Evolutionary conservation across 495 filamentous ascomycete species (phyloP), one percentile per base, ranked within the genome.

Genomic region (Lentithecium fluviatile): DNA sequence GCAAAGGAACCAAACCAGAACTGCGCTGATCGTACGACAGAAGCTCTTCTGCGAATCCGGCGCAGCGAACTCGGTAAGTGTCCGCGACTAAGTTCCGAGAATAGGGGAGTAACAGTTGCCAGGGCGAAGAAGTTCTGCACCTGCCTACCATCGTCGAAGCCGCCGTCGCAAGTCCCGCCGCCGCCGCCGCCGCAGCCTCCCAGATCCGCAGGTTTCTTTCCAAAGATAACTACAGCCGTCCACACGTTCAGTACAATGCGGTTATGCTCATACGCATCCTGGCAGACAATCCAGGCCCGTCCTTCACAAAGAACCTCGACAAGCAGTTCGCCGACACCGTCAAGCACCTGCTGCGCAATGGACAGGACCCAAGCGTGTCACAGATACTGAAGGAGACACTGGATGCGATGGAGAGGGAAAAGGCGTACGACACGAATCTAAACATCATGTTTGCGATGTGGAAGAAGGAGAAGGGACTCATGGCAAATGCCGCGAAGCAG

Each of bases 251-350:
- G 75, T 97, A 96, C 79, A 97, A 97, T 77, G 87, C 88, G 52
- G 87, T 97, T 66, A 99, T 97, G 95, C 80, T 99, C 49, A 82
- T 92, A 55, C 86, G 94, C 40, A 99, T 99, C 69, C 78, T 99
- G 34, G 78, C 82, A 55, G 92, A 97, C 71, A 97, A 99, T 72
- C 94, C 94, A 0, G 95, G 94, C 23, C 80, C 78, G 56, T 89
- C 85, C 15, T 97, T 99, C 71, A 94, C 92, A 10, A 80, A 86
- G 56, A 91, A 95, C 70, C 68, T 97, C 7, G 93, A 96, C 69
- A 71, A 78, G 58, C 91, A 91, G 65, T 97, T 97, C 68, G 79
- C 86, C 25, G 74, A 83, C 25, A 82, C 84, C 0, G 73, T 90
- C 48, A 94, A 95, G 75, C 85, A 89, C 49, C 74, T 95, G 29